Evolutionary conservation across 2,329 filamentous ascomycete species (phyloP).

Genomic region (Diaporthe sp.): DNA sequence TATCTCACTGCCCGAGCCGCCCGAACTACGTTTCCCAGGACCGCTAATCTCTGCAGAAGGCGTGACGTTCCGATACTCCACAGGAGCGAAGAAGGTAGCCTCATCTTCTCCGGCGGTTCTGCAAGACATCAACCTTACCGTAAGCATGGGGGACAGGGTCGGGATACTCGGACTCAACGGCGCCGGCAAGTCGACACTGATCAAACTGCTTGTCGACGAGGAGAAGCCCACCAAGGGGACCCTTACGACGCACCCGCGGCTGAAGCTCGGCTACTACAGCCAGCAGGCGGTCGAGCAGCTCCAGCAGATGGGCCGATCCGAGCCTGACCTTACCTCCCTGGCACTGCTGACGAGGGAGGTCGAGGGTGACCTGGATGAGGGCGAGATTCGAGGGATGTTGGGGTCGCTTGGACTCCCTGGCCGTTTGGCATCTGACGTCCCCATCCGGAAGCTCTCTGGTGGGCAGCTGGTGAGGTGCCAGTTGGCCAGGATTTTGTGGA

Average conservation of each 20-base stretch:
- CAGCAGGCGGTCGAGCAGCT: conserved; percentile 83
- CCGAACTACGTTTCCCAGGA: conserved; percentile 81
- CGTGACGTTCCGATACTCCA: conserved; percentile 74
- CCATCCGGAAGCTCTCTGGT: conserved; percentile 80
- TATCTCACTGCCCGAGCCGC: conserved; percentile 72
- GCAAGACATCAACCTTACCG: conserved; percentile 75
- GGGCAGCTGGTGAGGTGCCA: conserved; percentile 80
- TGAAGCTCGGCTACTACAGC: conserved; percentile 82
- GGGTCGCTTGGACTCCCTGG: conserved; percentile 79
- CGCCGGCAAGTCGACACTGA: conserved; percentile 84
- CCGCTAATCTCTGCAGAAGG: conserved; percentile 80
- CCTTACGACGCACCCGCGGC: conserved; percentile 75
- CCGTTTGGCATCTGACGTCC: conserved; percentile 79
- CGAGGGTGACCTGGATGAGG: conserved; percentile 70
- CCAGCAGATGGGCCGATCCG: conserved; percentile 64
- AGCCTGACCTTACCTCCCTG: conserved; percentile 74
- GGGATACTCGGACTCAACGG: conserved; percentile 86
- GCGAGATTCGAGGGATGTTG: conserved; percentile 76
- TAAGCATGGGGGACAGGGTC: conserved; percentile 81
- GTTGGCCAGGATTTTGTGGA: conserved; percentile 78
- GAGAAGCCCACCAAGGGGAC: conserved; percentile 72
- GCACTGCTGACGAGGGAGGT: conserved; percentile 71
- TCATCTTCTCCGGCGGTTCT: conserved; percentile 61
- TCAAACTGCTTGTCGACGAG: conserved; percentile 77
- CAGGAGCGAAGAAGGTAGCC: conserved; percentile 46